Percentiles rank a stretch among this genome's conserved stretches.
Evolutionary conservation across 2,329 filamentous ascomycete genomes (phyloP).

Genomic region (Neofusicoccum umdonicola): DNA sequence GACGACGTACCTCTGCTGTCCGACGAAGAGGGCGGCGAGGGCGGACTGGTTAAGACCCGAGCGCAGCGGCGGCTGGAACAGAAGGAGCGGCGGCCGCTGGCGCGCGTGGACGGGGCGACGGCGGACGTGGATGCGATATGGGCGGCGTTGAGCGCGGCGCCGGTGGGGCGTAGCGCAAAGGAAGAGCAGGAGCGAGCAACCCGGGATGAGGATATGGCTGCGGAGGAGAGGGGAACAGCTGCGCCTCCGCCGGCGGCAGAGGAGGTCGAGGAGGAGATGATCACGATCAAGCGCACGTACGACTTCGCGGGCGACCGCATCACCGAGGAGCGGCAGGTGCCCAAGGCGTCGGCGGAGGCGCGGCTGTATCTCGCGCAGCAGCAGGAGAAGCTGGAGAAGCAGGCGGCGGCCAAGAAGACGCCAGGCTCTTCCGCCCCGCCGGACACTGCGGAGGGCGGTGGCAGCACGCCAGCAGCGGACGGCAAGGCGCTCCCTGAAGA

Average conservation of each 20-base stretch:
- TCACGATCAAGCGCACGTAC: constrained; percentile 69
- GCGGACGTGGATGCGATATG: constrained; percentile 71
- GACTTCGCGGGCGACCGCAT: constrained; percentile 72
- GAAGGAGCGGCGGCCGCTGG: constrained; percentile 55
- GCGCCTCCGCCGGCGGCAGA: not conserved
- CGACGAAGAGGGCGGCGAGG: constrained; percentile 50
- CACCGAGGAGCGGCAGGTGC: constrained; percentile 68
- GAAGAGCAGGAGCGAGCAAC: not conserved
- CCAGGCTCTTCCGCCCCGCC: constrained; percentile 34
- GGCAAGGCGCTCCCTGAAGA: too few species aligned
- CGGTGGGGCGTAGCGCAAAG: constrained; percentile 25
- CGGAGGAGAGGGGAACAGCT: constrained; percentile 2
- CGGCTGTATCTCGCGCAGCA: constrained; percentile 49
- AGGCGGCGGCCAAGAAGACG: constrained; percentile 28
- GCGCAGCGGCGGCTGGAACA: constrained; percentile 67
- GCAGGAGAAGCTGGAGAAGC: constrained; percentile 21
- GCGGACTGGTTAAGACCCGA: constrained; percentile 69
- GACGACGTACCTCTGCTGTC: constrained; percentile 25
- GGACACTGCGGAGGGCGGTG: not conserved
- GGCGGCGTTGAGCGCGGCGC: constrained; percentile 61
- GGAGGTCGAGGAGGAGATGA: constrained; percentile 35
- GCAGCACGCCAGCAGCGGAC: not conserved
- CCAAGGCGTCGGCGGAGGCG: constrained; percentile 56
- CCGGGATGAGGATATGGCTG: not conserved
- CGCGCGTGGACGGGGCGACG: constrained; percentile 60